Conservation (phyloP, 2,329 filamentous ascomycete species). For the Fusarium albosuccineum region DNA sequence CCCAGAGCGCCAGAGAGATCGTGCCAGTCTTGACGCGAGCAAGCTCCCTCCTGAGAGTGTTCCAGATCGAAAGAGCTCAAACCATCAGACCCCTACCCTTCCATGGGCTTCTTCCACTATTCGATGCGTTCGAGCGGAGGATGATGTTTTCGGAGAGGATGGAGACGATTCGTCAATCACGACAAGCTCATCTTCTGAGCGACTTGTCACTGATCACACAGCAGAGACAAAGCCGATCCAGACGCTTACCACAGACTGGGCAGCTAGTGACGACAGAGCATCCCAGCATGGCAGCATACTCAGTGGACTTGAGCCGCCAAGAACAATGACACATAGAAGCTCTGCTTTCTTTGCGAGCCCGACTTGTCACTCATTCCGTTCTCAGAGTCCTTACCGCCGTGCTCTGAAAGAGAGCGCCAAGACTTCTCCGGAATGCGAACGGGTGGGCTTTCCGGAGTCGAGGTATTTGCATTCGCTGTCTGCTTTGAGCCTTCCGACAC, state of each 20-base stretch:
- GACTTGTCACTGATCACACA: neutral
- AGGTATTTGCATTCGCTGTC: conserved; percentile 58
- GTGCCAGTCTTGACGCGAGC: neutral
- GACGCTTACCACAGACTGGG: neutral
- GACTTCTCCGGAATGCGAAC: conserved; percentile 47
- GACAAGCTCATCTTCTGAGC: conserved; percentile 11
- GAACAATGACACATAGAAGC: conserved; percentile 56
- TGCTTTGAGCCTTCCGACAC: conserved; percentile 54
- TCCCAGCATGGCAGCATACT: neutral
- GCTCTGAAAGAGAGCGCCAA: conserved; percentile 63
- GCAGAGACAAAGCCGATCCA: neutral
- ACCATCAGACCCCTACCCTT: conserved; percentile 3
- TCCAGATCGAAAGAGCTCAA: neutral
- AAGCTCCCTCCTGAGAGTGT: conserved; percentile 6
- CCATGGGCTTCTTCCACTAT: conserved; percentile 49
- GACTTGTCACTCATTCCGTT: conserved; percentile 64
- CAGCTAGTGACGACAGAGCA: neutral
- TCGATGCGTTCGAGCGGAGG: conserved; percentile 50
- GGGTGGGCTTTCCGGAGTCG: conserved; percentile 46
- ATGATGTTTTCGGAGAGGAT: conserved; percentile 50
- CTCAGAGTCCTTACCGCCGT: conserved; percentile 68
- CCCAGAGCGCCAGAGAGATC: neutral
- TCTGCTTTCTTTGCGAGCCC: conserved; percentile 67
- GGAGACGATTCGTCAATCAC: neutral
- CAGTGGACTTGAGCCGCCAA: conserved; percentile 38